A percentile compares a stretch with the other conserved stretches of the same genome.
phyloP scores from a whole-genome alignment of 202 grass and related monocot genomes.

The Bolboschoenoplectus hybrid region DNA sequence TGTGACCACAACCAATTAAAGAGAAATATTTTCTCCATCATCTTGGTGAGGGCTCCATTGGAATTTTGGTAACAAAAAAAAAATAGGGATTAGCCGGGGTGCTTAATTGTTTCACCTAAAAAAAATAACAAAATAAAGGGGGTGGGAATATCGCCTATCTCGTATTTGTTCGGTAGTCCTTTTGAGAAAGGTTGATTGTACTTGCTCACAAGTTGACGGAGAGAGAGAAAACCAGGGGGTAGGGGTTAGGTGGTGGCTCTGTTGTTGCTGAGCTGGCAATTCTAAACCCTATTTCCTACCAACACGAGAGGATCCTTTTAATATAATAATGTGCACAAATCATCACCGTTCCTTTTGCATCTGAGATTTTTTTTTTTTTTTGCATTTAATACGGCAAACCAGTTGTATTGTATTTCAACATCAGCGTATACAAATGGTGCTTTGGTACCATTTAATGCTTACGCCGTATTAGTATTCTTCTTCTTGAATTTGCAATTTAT shows the following conservation, averaged over 20 bases:
- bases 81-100: no score
- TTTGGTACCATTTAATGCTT: not conserved
- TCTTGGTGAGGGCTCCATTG: no score
- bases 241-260: slow-evolving; percentile 23
- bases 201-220: not conserved
- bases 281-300: not conserved
- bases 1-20: no score
- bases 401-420: not conserved
- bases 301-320: not conserved
- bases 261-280: not conserved
- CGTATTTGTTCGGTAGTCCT: slow-evolving; percentile 35
- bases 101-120: no score
- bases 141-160: slow-evolving; percentile 39
- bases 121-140: not conserved
- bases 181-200: slow-evolving; percentile 33
- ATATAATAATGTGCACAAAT: not conserved
- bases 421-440: not conserved
- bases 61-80: no score
- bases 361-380: not conserved
- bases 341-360: slow-evolving; percentile 24
- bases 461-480: not conserved
- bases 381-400: not conserved
- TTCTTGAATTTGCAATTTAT: not conserved
- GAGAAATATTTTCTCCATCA: no score
- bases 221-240: not conserved